These are phyloP conservation scores for Leccinum imitatum DNA, from an alignment of 768 basidiomycete genomes.

Conservation along the genomic window DNA sequence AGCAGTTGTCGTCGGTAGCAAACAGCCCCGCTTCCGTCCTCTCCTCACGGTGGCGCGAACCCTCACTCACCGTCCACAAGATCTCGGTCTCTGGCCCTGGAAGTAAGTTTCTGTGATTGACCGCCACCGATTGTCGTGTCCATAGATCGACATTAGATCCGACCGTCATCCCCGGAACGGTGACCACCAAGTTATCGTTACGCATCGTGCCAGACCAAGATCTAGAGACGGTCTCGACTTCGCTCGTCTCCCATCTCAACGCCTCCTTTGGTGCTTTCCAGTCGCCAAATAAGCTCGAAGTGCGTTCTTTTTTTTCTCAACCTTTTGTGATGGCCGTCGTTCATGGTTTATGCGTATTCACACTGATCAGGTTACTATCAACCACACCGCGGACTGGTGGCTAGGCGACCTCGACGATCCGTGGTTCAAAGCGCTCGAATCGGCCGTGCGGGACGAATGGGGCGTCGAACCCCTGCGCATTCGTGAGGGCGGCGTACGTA, in stretches of 20 bases:
- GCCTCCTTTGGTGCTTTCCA: constrained; percentile 55
- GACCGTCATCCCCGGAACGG: constrained; percentile 85
- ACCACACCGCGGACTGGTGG: constrained; percentile 95
- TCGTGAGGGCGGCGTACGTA: constrained; percentile 86
- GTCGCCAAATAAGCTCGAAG: constrained; percentile 74
- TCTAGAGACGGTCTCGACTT: constrained; percentile 61
- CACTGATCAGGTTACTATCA: constrained; percentile 60
- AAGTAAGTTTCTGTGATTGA: constrained; percentile 44
- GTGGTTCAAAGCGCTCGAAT: constrained; percentile 86
- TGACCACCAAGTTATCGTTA: constrained; percentile 83
- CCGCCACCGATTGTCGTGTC: neutral
- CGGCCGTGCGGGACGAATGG: constrained; percentile 86
- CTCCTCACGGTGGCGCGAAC: constrained; percentile 83
- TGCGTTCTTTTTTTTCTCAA: constrained; percentile 27
- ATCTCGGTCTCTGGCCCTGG: constrained; percentile 80
- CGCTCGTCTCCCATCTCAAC: constrained; percentile 58
- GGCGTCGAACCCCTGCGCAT: constrained; percentile 81
- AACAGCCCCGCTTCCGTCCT: constrained; percentile 66
- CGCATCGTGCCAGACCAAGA: constrained; percentile 95
- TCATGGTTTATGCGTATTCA: neutral
- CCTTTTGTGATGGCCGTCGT: neutral
- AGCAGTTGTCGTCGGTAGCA: constrained; percentile 66
- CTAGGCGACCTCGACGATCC: constrained; percentile 80
- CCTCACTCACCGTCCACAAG: constrained; percentile 85
- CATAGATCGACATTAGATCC: constrained; percentile 47